These are phyloP conservation scores for Suillus decipiens DNA, from an alignment of 768 basidiomycete genomes.

Conservation along the genomic window DNA sequence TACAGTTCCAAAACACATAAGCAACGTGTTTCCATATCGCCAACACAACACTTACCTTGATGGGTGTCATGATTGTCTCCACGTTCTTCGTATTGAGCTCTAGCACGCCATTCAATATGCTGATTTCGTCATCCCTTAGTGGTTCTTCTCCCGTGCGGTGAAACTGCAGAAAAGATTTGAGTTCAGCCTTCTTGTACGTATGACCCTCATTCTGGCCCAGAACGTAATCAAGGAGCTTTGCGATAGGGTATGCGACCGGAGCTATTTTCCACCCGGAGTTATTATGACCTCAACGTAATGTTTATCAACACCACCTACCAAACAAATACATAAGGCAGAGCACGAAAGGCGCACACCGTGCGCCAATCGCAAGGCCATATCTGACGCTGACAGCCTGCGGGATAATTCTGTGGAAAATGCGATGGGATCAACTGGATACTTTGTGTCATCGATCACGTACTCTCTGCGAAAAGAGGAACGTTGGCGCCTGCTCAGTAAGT, in stretches of 20 bases:
- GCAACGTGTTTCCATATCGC: conserved; percentile 21
- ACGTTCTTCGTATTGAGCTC: conserved; percentile 79
- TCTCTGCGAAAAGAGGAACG: conserved; percentile 34
- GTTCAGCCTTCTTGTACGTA: conserved; percentile 82
- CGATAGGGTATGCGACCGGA: conserved; percentile 74
- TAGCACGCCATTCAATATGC: conserved; percentile 77
- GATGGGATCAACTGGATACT: background rate
- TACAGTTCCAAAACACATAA: conserved; percentile 26
- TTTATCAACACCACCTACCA: conserved; percentile 24
- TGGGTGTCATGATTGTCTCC: conserved; percentile 80
- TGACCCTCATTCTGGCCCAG: conserved; percentile 73
- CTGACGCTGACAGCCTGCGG: conserved; percentile 75
- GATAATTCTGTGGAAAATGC: conserved; percentile 48
- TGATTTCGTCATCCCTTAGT: conserved; percentile 78
- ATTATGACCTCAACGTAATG: background rate
- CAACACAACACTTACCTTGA: conserved; percentile 45
- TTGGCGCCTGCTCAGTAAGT: background rate
- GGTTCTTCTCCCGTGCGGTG: conserved; percentile 76
- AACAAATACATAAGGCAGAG: conserved; percentile 70
- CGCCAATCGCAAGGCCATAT: conserved; percentile 81
- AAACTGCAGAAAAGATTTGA: conserved; percentile 79
- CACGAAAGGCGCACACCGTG: conserved; percentile 75
- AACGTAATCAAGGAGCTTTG: conserved; percentile 74
- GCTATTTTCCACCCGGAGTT: conserved; percentile 36
- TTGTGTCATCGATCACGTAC: conserved; percentile 26